Evolutionary conservation across 805 yeast genomes (phyloP), one percentile per base, ranked within the genome.

Genomic region (Myxozyma geophila): DNA sequence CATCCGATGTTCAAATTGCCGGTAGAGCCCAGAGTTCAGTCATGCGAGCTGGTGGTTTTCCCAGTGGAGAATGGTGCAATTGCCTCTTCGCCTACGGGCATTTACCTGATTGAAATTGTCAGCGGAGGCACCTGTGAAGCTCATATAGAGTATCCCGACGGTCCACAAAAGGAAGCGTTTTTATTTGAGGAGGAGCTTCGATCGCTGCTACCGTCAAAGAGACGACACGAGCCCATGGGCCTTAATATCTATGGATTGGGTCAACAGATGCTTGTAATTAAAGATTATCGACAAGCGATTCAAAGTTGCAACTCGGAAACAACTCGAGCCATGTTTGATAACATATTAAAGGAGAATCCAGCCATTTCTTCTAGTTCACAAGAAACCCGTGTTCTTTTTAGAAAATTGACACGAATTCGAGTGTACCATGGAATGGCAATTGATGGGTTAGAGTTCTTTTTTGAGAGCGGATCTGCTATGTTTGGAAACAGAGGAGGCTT

Each of bases 1-100:
- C 98, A 93, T 75, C 96, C 89, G 7, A 83, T 90, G 0, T 92
- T 93, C 74, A 76, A 87, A 1, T 73, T 89, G 28, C 95, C 96
- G 0, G 74, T 79, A 4, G 97, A 91, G 72, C 69, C 75, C 0
- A 59, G 58, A 3, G 70, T 74, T 3, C 69, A 73, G 0, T 59
- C 74, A 76, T 74, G 9, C 75, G 78, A 5, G 81, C 85, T 88
- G 1, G 66, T 80, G 3, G 73, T 84, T 7, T 74, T 76, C 44
- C 85, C 87, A 1, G 65, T 83, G 9, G 83, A 82, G 15, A 71
- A 76, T 23, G 83, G 83, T 1, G 77, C 84, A 1, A 74, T 81
- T 1, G 77, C 87, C 23, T 79, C 76, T 54, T 83, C 91, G 0
- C 75, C 76, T 0, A 75, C 87, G 0, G 98, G 98, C 0, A 83